phyloP scores from a whole-genome alignment of 192 early-diverging fungal genomes.

The Coemansia aciculifera region DNA sequence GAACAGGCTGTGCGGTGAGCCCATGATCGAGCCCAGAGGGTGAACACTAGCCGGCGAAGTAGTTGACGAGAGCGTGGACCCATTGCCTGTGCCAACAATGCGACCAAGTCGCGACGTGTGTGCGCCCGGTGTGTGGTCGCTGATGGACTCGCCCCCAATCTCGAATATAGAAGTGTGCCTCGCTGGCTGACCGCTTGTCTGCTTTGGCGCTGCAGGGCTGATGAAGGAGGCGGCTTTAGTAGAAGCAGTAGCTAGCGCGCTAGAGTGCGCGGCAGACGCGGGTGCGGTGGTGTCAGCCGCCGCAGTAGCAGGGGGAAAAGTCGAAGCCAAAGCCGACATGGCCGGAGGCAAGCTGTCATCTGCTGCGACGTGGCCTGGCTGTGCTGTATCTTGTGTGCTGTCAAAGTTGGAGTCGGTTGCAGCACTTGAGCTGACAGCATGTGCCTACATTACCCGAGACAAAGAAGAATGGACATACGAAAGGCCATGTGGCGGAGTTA shows the following conservation, averaged over 20 bases:
- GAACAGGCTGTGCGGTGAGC: conserved; percentile 41
- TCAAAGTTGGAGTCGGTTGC: not conserved
- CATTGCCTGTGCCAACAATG: conserved; percentile 15
- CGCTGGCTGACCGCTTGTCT: conserved; percentile 12
- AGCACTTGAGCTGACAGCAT: not conserved
- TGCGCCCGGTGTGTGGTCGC: conserved; percentile 12
- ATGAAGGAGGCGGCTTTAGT: conserved; percentile 24
- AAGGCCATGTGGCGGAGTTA: conserved; percentile 8
- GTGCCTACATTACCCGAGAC: not conserved
- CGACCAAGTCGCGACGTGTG: conserved; percentile 27
- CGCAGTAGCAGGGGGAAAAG: not conserved
- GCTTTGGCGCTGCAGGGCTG: conserved; percentile 19
- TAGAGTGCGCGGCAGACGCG: conserved; percentile 6
- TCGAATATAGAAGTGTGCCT: conserved; percentile 50
- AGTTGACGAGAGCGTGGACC: conserved; percentile 16
- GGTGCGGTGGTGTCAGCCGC: conserved; percentile 6
- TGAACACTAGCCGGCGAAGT: conserved; percentile 44
- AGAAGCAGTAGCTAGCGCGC: conserved; percentile 14
- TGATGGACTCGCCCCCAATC: conserved; percentile 51
- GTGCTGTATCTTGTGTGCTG: not conserved
- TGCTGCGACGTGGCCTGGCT: not conserved
- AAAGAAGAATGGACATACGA: not conserved
- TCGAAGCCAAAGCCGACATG: not conserved
- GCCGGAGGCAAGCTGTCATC: not conserved
- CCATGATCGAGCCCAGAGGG: conserved; percentile 50